phyloP scores from a whole-genome alignment of 176 grass and related monocot genomes.

The Hsuehochloa calcarea region DNA sequence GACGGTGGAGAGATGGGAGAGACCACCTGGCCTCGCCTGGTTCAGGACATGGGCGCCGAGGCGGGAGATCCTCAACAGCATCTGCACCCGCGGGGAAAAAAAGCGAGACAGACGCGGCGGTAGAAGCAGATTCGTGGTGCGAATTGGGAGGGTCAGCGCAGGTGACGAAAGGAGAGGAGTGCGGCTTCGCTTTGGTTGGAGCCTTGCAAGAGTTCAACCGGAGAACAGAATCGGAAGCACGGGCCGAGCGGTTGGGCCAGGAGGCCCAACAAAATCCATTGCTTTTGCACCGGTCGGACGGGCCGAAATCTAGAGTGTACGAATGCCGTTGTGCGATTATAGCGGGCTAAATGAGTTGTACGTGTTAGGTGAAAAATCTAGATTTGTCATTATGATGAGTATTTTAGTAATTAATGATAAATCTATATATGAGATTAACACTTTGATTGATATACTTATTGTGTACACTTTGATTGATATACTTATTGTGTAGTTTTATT shows the following conservation, averaged over 20 bases:
- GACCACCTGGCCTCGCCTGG: slow-evolving; percentile 32
- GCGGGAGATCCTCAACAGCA: slow-evolving; percentile 57
- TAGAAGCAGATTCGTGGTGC: background rate
- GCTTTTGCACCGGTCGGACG: background rate
- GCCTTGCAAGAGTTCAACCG: background rate
- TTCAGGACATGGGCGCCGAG: slow-evolving; percentile 37
- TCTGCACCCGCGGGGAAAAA: background rate
- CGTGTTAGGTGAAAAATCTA: too few relatives aligned
- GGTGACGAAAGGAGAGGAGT: background rate
- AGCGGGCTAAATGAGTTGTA: too few relatives aligned
- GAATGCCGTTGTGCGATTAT: too few relatives aligned
- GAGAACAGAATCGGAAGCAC: background rate
- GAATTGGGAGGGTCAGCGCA: background rate
- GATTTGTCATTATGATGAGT: too few relatives aligned
- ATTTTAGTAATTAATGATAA: too few relatives aligned
- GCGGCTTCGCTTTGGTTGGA: background rate
- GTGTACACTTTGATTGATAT: too few relatives aligned
- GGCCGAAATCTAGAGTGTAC: background rate
- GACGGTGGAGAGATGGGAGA: background rate
- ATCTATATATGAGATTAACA: too few relatives aligned
- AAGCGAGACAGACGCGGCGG: background rate
- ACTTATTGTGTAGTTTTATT: too few relatives aligned
- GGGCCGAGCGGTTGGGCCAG: background rate
- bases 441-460: too few relatives aligned
- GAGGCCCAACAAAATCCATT: background rate